A percentile compares a stretch with the other conserved stretches of the same genome.
Conservation (phyloP, 129 eudicot species). For the Smallanthus sonchifolius region DNA sequence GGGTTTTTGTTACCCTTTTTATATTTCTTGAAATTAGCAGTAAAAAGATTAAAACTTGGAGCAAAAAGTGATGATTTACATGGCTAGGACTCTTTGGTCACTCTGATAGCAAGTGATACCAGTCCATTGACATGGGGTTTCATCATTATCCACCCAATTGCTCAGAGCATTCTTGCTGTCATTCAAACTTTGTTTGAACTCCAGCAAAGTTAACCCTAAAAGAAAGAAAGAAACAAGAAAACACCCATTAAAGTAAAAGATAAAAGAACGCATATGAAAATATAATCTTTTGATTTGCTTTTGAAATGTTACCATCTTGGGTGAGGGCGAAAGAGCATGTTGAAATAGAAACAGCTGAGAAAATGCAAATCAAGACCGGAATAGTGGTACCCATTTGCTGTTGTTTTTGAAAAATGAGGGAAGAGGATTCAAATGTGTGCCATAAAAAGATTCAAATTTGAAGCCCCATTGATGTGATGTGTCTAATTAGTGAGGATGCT, state of each 20-base stretch:
- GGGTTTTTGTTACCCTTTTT: slow-evolving; percentile 3
- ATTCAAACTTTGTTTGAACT: slow-evolving; percentile 66
- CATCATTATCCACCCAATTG: slow-evolving; percentile 73
- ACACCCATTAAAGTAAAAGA: neutral
- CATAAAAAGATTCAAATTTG: slow-evolving; percentile 19
- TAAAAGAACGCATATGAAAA: neutral
- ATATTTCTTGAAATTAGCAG: neutral
- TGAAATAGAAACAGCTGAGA: slow-evolving; percentile 41
- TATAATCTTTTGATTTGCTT: neutral
- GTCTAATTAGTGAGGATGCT: slow-evolving; percentile 5
- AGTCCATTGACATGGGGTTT: slow-evolving; percentile 83
- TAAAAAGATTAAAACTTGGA: neutral
- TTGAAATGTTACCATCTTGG: slow-evolving; percentile 64
- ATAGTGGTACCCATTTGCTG: slow-evolving; percentile 39
- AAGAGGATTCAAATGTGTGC: slow-evolving; percentile 26
- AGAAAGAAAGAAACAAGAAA: slow-evolving; percentile 12
- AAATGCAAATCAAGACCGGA: slow-evolving; percentile 28
- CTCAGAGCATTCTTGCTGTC: slow-evolving; percentile 60
- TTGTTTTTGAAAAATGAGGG: slow-evolving; percentile 32
- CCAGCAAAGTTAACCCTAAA: slow-evolving; percentile 74
- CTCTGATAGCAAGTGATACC: slow-evolving; percentile 77
- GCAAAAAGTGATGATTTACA: slow-evolving; percentile 42
- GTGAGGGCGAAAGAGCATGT: slow-evolving; percentile 56
- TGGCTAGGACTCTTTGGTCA: slow-evolving; percentile 65
- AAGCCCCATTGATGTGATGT: slow-evolving; percentile 21